These are phyloP conservation scores for Ploettnerulaceae sp. DNA, from an alignment of 2,329 filamentous ascomycete genomes.

Conservation along the genomic window DNA sequence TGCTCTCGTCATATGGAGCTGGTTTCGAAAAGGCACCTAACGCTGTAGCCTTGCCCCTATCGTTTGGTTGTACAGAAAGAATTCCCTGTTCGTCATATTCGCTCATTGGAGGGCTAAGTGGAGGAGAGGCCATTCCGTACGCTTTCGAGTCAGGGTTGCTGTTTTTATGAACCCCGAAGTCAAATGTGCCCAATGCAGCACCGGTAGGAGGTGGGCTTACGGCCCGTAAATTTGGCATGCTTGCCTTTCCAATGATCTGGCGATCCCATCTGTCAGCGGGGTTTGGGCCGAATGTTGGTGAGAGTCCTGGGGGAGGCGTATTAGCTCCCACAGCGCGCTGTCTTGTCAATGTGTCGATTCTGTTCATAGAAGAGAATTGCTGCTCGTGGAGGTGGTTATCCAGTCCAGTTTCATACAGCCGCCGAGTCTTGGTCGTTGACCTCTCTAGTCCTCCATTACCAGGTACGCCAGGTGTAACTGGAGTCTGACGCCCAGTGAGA, in stretches of 20 bases:
- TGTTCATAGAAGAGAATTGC: constrained; percentile 68
- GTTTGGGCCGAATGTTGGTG: constrained; percentile 32
- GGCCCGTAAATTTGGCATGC: constrained; percentile 64
- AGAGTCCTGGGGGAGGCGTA: constrained; percentile 27
- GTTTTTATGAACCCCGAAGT: constrained; percentile 35
- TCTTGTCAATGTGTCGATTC: constrained; percentile 72
- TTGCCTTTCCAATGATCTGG: constrained; percentile 50
- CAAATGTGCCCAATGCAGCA: constrained; percentile 37
- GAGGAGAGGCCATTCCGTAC: constrained; percentile 43
- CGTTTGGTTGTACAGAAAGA: constrained; percentile 67
- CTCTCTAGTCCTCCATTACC: constrained; percentile 51
- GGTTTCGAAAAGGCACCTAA: constrained; percentile 70
- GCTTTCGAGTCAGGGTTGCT: constrained; percentile 32
- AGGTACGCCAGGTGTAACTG: constrained; percentile 36
- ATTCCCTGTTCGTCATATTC: constrained; percentile 63
- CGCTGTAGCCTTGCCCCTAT: constrained; percentile 77
- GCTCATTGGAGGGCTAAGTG: constrained; percentile 65
- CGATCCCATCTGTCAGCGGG: constrained; percentile 48
- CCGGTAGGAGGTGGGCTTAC: constrained; percentile 40
- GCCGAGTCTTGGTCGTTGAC: constrained; percentile 62
- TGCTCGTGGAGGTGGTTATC: constrained; percentile 77
- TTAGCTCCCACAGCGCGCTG: constrained; percentile 42
- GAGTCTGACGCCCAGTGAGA: constrained; percentile 45
- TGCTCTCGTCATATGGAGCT: constrained; percentile 73
- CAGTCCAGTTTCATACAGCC: constrained; percentile 79